A percentile compares a stretch with the other conserved stretches of the same genome.
These are phyloP conservation scores for Trichophyton benhamiae DNA, from an alignment of 2,329 filamentous ascomycete genomes.

Conservation along the genomic window DNA sequence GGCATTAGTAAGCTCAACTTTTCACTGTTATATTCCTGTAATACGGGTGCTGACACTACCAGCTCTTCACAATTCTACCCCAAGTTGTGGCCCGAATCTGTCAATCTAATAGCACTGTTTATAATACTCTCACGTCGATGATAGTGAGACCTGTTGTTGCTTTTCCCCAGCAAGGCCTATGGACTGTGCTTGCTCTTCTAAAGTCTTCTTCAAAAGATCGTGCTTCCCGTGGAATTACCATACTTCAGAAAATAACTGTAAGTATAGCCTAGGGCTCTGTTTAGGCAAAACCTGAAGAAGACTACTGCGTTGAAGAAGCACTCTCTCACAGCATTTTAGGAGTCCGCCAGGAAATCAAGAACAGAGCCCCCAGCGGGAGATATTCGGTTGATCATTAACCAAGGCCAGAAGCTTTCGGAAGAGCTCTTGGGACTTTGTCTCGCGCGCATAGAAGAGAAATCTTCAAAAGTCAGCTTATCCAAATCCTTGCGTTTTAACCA, in stretches of 20 bases:
- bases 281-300: too few species aligned
- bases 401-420: slow-evolving; percentile 71
- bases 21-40: neutral
- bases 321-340: slow-evolving; percentile 22
- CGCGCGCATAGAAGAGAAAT: slow-evolving; percentile 59
- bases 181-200: slow-evolving; percentile 78
- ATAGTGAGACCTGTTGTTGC: slow-evolving; percentile 73
- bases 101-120: slow-evolving; percentile 68
- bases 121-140: slow-evolving; percentile 62
- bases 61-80: slow-evolving; percentile 55
- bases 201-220: slow-evolving; percentile 67
- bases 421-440: slow-evolving; percentile 72
- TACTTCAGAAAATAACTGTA: slow-evolving; percentile 32
- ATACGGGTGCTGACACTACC: slow-evolving; percentile 15
- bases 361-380: slow-evolving; percentile 39
- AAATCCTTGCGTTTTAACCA: slow-evolving; percentile 73
- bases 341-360: slow-evolving; percentile 40
- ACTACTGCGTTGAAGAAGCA: slow-evolving; percentile 11
- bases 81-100: slow-evolving; percentile 95
- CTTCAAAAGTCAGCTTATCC: slow-evolving; percentile 57
- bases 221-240: slow-evolving; percentile 39
- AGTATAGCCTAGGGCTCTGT: slow-evolving; percentile 1
- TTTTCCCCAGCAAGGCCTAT: slow-evolving; percentile 85
- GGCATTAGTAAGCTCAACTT: slow-evolving; percentile 27
- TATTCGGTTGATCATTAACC: slow-evolving; percentile 57